Conservation (phyloP, 331 rosid genomes). For the Dryas integrifolia region DNA sequence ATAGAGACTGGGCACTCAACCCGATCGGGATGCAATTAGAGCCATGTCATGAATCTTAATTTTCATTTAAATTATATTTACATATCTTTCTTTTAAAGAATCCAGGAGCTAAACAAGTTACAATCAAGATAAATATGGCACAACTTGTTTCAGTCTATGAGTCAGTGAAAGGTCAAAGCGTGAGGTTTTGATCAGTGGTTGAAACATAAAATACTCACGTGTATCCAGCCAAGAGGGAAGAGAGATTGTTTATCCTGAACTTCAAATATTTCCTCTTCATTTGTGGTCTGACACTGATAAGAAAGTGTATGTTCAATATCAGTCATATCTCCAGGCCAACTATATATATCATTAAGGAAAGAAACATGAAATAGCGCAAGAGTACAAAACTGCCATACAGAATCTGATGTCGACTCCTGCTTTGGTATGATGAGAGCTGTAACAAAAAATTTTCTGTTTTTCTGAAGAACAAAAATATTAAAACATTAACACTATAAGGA, state of each 20-base stretch:
- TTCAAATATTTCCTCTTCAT: slow-evolving; percentile 97
- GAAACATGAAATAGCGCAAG: slow-evolving; percentile 12
- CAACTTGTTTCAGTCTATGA: no score
- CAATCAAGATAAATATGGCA: no score
- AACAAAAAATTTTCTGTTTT: slow-evolving; percentile 78
- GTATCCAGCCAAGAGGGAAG: slow-evolving; percentile 99
- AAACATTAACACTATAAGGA: slow-evolving; percentile 16
- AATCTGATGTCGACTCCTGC: slow-evolving; percentile 83
- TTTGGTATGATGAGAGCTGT: slow-evolving; percentile 92
- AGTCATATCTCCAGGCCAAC: neutral
- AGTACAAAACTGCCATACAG: slow-evolving; percentile 52
- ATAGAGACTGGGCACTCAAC: neutral
- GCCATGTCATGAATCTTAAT: neutral
- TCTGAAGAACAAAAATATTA: slow-evolving; percentile 46
- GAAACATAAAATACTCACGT: slow-evolving; percentile 56
- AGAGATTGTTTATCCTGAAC: slow-evolving; percentile 88
- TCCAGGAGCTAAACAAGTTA: neutral
- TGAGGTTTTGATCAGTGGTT: neutral
- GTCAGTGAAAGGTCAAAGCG: neutral
- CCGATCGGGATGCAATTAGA: neutral
- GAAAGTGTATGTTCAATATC: slow-evolving; percentile 23
- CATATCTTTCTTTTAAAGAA: neutral
- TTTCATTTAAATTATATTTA: neutral
- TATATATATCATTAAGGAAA: neutral
- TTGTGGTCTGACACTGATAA: slow-evolving; percentile 82